phyloP scores from a whole-genome alignment of 768 basidiomycete species.

The Lactarius sanguifluus region DNA sequence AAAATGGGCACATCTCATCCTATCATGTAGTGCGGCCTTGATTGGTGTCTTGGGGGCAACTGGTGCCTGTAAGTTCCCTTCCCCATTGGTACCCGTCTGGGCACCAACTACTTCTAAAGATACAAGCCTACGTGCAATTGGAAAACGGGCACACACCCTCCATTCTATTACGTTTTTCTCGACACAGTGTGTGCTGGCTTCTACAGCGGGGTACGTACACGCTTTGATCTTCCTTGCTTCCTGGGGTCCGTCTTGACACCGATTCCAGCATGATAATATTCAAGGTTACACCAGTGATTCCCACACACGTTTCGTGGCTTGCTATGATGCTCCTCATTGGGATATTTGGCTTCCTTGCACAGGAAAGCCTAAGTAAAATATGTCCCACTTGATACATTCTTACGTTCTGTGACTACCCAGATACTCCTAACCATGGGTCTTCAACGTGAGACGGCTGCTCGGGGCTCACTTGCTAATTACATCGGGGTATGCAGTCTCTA shows the following conservation, averaged over 20 bases:
- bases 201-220: conserved; percentile 35
- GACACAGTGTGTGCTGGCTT: conserved; percentile 49
- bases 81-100: not conserved
- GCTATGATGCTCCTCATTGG: conserved; percentile 47
- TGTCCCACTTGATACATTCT: not conserved
- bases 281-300: conserved; percentile 45
- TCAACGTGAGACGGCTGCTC: conserved; percentile 62
- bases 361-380: conserved; percentile 27
- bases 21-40: conserved; percentile 50
- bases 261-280: conserved; percentile 45
- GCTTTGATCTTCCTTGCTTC: not conserved
- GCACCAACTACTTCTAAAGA: conserved; percentile 35
- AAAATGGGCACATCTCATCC: not conserved
- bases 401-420: conserved; percentile 33
- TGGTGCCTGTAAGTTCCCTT: conserved; percentile 59
- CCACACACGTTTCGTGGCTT: conserved; percentile 47
- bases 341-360: conserved; percentile 51
- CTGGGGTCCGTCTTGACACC: not conserved
- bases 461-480: conserved; percentile 63
- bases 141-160: conserved; percentile 70
- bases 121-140: conserved; percentile 62
- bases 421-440: conserved; percentile 60
- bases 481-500: conserved; percentile 40
- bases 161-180: conserved; percentile 73
- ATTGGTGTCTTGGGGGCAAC: conserved; percentile 66